These are phyloP conservation scores for Balansia obtecta DNA, from an alignment of 2,329 filamentous ascomycete species.

Conservation along the genomic window DNA sequence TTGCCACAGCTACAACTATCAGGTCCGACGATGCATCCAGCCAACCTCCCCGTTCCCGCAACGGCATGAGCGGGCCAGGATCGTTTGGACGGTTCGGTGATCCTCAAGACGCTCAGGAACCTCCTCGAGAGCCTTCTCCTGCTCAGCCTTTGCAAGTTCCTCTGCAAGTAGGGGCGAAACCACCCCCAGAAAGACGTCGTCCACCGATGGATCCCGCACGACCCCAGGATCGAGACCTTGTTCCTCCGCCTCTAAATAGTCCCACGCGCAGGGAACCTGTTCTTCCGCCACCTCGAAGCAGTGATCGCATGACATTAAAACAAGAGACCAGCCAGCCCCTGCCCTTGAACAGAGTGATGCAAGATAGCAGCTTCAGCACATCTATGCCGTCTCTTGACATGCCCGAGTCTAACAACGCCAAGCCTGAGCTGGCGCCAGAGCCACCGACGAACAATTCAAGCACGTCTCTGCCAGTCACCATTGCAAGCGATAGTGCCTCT, in stretches of 20 bases:
- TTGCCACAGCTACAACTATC: constrained; percentile 16
- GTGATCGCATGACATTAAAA: constrained; percentile 33
- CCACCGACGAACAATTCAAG: constrained; percentile 10
- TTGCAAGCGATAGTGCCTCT: constrained; percentile 15
- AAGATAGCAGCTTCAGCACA: constrained; percentile 15
- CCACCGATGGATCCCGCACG: constrained; percentile 53
- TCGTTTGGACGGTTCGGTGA: constrained; percentile 25
- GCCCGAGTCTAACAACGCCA: constrained; percentile 4
- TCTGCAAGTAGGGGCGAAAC: constrained; percentile 23
- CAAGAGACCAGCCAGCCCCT: constrained; percentile 23
- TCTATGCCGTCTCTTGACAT: constrained; percentile 12
- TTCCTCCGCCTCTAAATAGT: constrained; percentile 46
- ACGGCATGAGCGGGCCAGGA: constrained; percentile 30
- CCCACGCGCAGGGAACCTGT: constrained; percentile 32
- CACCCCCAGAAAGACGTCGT: constrained; percentile 49
- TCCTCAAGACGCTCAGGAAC: constrained; percentile 9
- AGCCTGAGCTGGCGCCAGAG: constrained; percentile 3
- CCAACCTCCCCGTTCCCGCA: constrained; percentile 40
- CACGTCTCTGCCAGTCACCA: constrained; percentile 13
- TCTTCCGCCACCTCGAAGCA: constrained; percentile 38
- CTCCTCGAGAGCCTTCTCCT: constrained; percentile 8
- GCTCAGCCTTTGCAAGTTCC: not conserved
- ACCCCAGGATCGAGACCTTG: constrained; percentile 41
- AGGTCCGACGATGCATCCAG: constrained; percentile 40
- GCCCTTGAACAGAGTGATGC: constrained; percentile 3